Evolutionary conservation across 495 filamentous ascomycete genomes (phyloP).

Genomic region (Aspergillus saccharolyticus): DNA sequence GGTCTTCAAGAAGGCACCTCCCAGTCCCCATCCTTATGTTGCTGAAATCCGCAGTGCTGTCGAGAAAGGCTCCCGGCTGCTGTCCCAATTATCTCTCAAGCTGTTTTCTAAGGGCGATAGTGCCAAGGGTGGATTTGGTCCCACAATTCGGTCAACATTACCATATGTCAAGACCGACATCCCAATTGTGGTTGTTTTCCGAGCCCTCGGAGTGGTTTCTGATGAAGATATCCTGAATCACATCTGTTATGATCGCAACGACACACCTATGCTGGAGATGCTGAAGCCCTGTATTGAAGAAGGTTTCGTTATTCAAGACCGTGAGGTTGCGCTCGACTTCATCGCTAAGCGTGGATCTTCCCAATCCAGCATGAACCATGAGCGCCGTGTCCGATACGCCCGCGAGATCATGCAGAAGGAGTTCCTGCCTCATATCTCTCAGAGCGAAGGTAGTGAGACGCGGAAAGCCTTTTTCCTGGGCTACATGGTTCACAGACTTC

Average conservation of each 20-base stretch:
- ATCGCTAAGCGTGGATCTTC: conserved; percentile 86
- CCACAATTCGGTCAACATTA: conserved; percentile 80
- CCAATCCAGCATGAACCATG: conserved; percentile 63
- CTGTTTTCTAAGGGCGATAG: conserved; percentile 78
- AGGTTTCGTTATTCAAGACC: conserved; percentile 90
- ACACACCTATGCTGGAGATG: conserved; percentile 96
- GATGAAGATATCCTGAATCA: conserved; percentile 98
- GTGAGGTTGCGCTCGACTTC: conserved; percentile 90
- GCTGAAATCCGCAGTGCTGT: conserved; percentile 95
- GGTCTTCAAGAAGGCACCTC: conserved; percentile 93
- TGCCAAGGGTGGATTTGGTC: conserved; percentile 70
- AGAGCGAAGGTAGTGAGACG: conserved; percentile 92
- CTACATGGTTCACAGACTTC: conserved; percentile 94
- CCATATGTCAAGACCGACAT: conserved; percentile 93
- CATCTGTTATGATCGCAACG: conserved; percentile 91
- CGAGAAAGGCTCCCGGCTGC: conserved; percentile 90
- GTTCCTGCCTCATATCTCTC: conserved; percentile 92
- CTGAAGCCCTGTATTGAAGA: conserved; percentile 95
- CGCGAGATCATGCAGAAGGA: conserved; percentile 95
- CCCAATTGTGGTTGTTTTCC: conserved; percentile 89
- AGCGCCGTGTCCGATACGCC: conserved; percentile 85
- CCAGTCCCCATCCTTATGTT: conserved; percentile 81
- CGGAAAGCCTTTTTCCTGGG: conserved; percentile 97
- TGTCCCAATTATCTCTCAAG: conserved; percentile 85
- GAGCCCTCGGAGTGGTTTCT: conserved; percentile 91